These are phyloP conservation scores for Eucalyptus tenuipes DNA, from an alignment of 345 rosid genomes.

Conservation along the genomic window DNA sequence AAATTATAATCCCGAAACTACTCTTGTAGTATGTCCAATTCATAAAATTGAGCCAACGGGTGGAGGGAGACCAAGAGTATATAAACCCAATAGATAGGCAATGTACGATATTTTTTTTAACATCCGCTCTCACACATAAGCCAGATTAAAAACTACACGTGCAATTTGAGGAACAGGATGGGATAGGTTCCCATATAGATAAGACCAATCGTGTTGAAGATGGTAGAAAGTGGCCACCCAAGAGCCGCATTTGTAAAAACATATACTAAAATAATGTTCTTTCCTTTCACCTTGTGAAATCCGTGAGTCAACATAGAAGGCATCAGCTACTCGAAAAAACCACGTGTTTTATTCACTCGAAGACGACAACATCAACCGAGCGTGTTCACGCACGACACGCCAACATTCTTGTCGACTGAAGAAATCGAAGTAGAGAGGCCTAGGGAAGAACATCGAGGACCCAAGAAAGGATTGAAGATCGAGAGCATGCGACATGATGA, in stretches of 20 bases:
- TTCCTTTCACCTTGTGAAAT: not conserved
- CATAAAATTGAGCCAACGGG: not conserved
- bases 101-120: no score
- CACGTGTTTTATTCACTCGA: not conserved
- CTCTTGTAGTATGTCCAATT: not conserved
- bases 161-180: not conserved
- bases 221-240: not conserved
- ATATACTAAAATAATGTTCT: no score
- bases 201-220: not conserved
- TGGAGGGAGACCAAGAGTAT: not conserved
- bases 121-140: not conserved
- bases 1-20: not conserved
- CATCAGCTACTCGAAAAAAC: not conserved
- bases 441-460: not conserved
- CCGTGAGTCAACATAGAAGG: not conserved
- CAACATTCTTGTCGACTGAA: not conserved
- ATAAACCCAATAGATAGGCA: not conserved
- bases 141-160: not conserved
- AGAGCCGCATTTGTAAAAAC: not conserved
- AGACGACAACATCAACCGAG: not conserved
- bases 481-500: not conserved
- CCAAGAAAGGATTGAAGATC: not conserved
- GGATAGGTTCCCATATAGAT: not conserved
- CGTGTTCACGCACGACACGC: not conserved
- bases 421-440: not conserved